Evolutionary conservation across 495 filamentous ascomycete species (phyloP).

Genomic region (Aspergillus mulundensis): DNA sequence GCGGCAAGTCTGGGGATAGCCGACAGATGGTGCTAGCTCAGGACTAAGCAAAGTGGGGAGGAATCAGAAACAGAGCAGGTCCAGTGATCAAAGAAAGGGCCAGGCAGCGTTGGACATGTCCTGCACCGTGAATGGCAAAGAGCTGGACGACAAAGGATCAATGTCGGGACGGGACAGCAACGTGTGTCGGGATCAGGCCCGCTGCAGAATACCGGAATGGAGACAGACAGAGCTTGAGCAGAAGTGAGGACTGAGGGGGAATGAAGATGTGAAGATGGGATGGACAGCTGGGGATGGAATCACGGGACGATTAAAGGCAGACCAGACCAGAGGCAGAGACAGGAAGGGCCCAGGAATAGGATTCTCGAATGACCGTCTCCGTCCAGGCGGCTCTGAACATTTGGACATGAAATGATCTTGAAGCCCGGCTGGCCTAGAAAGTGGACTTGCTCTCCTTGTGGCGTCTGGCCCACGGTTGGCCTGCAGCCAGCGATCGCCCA

Average conservation of each 20-base stretch:
- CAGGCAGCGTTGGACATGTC: constrained; percentile 8
- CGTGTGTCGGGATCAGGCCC: constrained; percentile 26
- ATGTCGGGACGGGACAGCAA: constrained; percentile 23
- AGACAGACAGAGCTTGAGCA: background rate
- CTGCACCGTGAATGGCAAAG: constrained; percentile 6
- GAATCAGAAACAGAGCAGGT: constrained; percentile 4
- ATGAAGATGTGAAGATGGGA: background rate
- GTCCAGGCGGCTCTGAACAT: constrained; percentile 21
- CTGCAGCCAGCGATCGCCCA: constrained; percentile 19
- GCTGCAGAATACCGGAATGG: constrained; percentile 7
- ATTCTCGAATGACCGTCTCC: constrained; percentile 11
- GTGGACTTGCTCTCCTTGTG: constrained; percentile 20
- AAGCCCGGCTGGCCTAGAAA: constrained; percentile 7
- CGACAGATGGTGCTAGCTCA: background rate
- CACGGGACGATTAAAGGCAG: background rate
- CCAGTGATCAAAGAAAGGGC: constrained; percentile 10
- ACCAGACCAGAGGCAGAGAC: constrained; percentile 1
- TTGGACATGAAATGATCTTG: constrained; percentile 4
- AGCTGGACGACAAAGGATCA: constrained; percentile 11
- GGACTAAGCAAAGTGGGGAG: constrained; percentile 12
- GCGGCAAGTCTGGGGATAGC: constrained; percentile 1
- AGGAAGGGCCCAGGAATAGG: too few relatives aligned
- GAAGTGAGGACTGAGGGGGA: background rate
- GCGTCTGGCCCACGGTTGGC: constrained; percentile 25
- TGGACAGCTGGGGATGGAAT: background rate